Conservation (phyloP, 1,284 basidiomycete genomes). For the Microbotryomycetes sp. region DNA sequence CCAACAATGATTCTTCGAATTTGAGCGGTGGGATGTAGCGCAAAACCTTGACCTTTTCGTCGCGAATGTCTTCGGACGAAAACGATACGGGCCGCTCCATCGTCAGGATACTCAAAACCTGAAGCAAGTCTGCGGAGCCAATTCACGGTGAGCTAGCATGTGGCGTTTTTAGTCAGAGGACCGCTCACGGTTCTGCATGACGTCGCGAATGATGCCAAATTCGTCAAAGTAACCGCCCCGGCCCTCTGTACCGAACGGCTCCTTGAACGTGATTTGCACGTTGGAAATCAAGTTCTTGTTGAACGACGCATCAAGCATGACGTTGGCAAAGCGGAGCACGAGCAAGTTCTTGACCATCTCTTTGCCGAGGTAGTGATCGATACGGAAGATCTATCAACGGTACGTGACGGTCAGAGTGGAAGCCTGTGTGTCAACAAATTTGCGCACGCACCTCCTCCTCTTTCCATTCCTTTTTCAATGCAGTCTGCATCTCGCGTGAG, state of each 20-base stretch:
- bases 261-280: slow-evolving; percentile 97
- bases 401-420: background rate
- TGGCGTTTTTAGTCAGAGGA: background rate
- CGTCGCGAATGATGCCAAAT: slow-evolving; percentile 93
- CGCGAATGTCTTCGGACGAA: slow-evolving; percentile 87
- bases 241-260: slow-evolving; percentile 93
- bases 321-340: slow-evolving; percentile 85
- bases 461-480: slow-evolving; percentile 77
- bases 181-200: slow-evolving; percentile 89
- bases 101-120: slow-evolving; percentile 82
- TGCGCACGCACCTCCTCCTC: slow-evolving; percentile 65
- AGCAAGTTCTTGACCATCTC: slow-evolving; percentile 98
- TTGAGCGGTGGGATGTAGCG: slow-evolving; percentile 77
- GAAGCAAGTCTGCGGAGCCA: slow-evolving; percentile 69
- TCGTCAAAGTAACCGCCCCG: slow-evolving; percentile 98
- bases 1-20: slow-evolving; percentile 69
- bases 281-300: slow-evolving; percentile 91
- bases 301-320: slow-evolving; percentile 77
- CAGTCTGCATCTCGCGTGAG: slow-evolving; percentile 66
- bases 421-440: too few species aligned
- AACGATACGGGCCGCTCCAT: slow-evolving; percentile 99
- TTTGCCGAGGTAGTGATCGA: slow-evolving; percentile 96
- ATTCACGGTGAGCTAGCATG: slow-evolving; percentile 13
- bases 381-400: slow-evolving; percentile 66
- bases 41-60: slow-evolving; percentile 96